phyloP scores from a whole-genome alignment of 179 eudicot species.

The Carnegiea gigantea region DNA sequence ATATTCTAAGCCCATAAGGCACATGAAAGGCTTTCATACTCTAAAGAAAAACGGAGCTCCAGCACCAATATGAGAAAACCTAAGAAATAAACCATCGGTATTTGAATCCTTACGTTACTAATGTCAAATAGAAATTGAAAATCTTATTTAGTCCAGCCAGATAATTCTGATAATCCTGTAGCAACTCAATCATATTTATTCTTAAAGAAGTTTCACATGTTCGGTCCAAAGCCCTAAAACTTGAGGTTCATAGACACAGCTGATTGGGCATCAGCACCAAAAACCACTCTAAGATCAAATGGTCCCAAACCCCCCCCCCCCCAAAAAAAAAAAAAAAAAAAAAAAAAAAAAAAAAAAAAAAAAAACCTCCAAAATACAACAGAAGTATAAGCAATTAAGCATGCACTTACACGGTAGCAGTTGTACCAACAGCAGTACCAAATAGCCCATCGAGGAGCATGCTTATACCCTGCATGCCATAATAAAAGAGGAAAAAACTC shows the following conservation, averaged over 20 bases:
- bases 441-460: constrained; percentile 85
- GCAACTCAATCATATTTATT: background rate
- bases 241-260: background rate
- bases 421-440: constrained; percentile 79
- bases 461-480: constrained; percentile 66
- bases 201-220: background rate
- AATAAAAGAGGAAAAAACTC: background rate
- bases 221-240: background rate
- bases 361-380: background rate
- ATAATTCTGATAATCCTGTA: too few species aligned
- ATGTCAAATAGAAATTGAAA: too few species aligned
- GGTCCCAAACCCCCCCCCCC: too few species aligned
- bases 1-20: background rate
- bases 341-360: background rate
- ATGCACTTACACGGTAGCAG: constrained; percentile 80
- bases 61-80: background rate
- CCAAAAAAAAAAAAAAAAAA: background rate
- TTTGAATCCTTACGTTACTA: background rate
- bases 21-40: background rate
- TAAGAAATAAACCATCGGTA: background rate
- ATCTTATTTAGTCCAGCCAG: background rate
- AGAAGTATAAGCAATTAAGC: background rate
- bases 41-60: background rate
- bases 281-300: background rate
- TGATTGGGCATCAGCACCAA: background rate